Conservation (phyloP, 1,284 basidiomycete species). For the Cryptococcus wingfieldii region DNA sequence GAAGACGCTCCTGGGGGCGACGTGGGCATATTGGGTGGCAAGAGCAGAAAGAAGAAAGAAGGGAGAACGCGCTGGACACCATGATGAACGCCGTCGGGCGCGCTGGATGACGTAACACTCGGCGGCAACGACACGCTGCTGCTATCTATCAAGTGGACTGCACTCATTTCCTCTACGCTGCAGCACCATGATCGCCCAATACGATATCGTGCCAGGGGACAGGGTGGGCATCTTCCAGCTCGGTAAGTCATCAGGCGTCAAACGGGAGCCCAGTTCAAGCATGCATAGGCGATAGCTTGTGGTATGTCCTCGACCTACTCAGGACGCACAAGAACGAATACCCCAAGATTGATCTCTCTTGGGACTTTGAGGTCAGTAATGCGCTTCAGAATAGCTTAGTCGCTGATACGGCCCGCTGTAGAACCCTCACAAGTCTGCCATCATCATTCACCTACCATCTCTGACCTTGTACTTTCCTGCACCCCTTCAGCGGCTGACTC, state of each 20-base stretch:
- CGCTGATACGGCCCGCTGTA: constrained; percentile 1
- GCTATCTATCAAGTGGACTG: too few species aligned
- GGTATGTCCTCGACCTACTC: constrained; percentile 70
- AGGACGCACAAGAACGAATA: constrained; percentile 54
- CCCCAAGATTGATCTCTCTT: constrained; percentile 77
- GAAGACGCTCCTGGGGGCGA: background rate
- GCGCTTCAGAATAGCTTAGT: background rate
- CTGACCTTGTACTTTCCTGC: constrained; percentile 35
- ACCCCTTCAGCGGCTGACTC: constrained; percentile 67
- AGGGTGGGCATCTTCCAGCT: constrained; percentile 73
- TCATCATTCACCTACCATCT: constrained; percentile 62
- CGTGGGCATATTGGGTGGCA: too few species aligned
- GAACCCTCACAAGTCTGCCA: constrained; percentile 59
- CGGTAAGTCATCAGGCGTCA: constrained; percentile 50
- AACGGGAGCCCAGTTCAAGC: background rate
- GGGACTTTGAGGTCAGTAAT: constrained; percentile 61
- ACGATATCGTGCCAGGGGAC: constrained; percentile 71
- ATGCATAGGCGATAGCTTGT: constrained; percentile 65
- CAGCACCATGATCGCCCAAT: constrained; percentile 49
- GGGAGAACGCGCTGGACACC: too few species aligned
- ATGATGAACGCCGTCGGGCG: too few species aligned
- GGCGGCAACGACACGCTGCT: too few species aligned
- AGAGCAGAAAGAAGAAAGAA: too few species aligned
- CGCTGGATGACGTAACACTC: too few species aligned
- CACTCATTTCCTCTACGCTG: too few species aligned